Base-by-base conservation (phyloP, 176 grass and related monocot species). In the Paspalum vaginatum region DNA sequence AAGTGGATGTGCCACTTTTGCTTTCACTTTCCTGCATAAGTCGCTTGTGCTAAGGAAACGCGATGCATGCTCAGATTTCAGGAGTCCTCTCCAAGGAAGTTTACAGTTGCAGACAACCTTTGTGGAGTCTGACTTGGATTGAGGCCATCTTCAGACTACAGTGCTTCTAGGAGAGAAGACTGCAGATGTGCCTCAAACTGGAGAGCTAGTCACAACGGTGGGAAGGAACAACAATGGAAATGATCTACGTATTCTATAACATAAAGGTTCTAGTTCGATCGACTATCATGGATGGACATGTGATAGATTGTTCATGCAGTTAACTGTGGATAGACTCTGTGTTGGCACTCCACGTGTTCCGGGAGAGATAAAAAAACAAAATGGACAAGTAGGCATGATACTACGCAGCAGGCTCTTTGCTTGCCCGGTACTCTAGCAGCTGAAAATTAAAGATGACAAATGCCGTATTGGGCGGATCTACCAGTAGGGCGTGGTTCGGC, bases 341-440 rank as follows among this genome's bases (percentile, higher is more conserved):
- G 40, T 32, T 55, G 16, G 15, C 41, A 38, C 42, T 16, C 24
- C 65, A 48, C 52, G 11, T 70, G 15, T 70, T 59, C 2, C 21
- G 25, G 5, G 53, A 27, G 40, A 44, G 39, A 10, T 6, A 44
- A 20, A 10, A 10, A 26, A 40, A 11, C 11, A 27, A 26, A 69
- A 65, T 20, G 6, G 38, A 43, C 9, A 66, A 17, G n/a, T 46
- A 5, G 12, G 18, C 44, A 71, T 38, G 24, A 81, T 66, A 38
- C 17, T 57, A 32, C n/a, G 2, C 24, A 37, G 8, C 9, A 16
- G 8, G 16, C 37, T 41, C 61, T 39, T 32, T 32, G 77, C 77
- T 68, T 80, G 63, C 20, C 63, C 68, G 8, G 11, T 45, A 80
- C 49, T 80, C 39, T 12, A 67, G 62, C 51, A 68, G 49, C 77